Evolutionary conservation across 495 filamentous ascomycete genomes (phyloP).

Genomic region (Lineolata rhizophorae): DNA sequence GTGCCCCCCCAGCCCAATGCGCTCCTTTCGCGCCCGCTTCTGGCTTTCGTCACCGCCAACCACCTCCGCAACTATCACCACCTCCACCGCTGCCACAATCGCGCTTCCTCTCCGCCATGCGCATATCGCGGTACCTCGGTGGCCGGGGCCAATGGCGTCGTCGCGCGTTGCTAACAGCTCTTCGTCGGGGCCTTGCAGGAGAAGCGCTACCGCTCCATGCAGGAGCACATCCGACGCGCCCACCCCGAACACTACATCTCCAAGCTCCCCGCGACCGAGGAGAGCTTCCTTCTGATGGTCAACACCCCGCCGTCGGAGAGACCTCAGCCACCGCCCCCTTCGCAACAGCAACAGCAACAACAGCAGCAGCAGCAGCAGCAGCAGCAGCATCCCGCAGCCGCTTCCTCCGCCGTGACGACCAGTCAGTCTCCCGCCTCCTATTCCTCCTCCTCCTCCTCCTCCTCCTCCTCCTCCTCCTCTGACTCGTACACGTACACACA

Average conservation of each 20-base stretch:
- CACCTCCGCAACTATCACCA: slow-evolving; percentile 4
- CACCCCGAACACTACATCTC: slow-evolving; percentile 96
- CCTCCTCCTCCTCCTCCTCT: no score
- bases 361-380: slow-evolving; percentile 12
- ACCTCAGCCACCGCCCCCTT: slow-evolving; percentile 31
- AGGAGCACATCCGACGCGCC: slow-evolving; percentile 94
- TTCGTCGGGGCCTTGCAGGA: no score
- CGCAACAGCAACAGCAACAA: no score
- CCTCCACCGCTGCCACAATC: slow-evolving; percentile 2
- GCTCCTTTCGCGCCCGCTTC: slow-evolving; percentile 1
- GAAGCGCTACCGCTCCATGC: slow-evolving; percentile 96
- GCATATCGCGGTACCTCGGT: no score
- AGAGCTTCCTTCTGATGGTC: slow-evolving; percentile 93
- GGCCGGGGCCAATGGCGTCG: no score
- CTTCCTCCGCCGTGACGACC: slow-evolving; percentile 7
- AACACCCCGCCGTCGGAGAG: slow-evolving; percentile 69
- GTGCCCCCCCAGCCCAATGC: slow-evolving; percentile 15
- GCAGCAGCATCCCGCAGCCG: no score
- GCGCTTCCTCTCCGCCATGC: neutral
- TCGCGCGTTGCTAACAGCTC: no score
- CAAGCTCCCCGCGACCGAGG: slow-evolving; percentile 95
- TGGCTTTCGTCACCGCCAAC: no score
- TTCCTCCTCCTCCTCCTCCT: slow-evolving; percentile 7
- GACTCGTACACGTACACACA: no score
- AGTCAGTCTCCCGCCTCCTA: slow-evolving; percentile 9